Percentiles rank a stretch among this genome's conserved stretches.
phyloP scores from a whole-genome alignment of 257 asterid genomes.

The Rehmannia glutinosa region DNA sequence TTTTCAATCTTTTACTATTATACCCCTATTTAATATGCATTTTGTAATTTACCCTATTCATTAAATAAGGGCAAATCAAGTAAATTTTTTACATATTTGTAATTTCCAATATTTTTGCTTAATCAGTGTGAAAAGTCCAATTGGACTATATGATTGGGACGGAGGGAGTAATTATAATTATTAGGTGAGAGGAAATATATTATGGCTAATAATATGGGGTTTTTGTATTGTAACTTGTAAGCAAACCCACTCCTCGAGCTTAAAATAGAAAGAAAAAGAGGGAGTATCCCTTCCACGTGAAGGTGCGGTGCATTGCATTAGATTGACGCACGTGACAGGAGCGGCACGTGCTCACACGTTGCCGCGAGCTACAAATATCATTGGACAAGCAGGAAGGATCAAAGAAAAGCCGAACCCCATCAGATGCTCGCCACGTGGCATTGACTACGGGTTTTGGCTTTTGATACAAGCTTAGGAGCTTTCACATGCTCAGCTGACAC shows the following conservation, averaged over 20 bases:
- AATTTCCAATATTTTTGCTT: too few species aligned
- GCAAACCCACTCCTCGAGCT: not conserved
- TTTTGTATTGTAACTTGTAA: too few species aligned
- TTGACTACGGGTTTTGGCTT: slow-evolving; percentile 33
- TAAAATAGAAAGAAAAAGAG: not conserved
- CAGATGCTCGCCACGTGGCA: slow-evolving; percentile 35
- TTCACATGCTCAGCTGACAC: slow-evolving; percentile 40
- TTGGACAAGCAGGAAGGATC: slow-evolving; percentile 19
- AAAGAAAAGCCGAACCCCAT: not conserved
- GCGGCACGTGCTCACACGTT: slow-evolving; percentile 52
- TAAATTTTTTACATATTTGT: too few species aligned
- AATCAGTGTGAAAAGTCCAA: too few species aligned
- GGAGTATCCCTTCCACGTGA: slow-evolving; percentile 32
- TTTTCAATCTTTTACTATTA: too few species aligned
- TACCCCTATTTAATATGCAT: too few species aligned
- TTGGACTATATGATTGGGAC: too few species aligned
- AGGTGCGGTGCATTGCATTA: slow-evolving; percentile 14
- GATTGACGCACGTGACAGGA: slow-evolving; percentile 25
- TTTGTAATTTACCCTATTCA: too few species aligned
- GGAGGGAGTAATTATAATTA: too few species aligned
- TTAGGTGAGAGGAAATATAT: too few species aligned
- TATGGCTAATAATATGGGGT: too few species aligned
- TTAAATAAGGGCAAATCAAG: too few species aligned
- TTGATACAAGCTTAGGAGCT: slow-evolving; percentile 20
- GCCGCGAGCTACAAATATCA: slow-evolving; percentile 16